Percentiles rank a stretch among this genome's conserved stretches.
phyloP scores from a whole-genome alignment of 2,329 filamentous ascomycete genomes.

The Fusarium sp. region DNA sequence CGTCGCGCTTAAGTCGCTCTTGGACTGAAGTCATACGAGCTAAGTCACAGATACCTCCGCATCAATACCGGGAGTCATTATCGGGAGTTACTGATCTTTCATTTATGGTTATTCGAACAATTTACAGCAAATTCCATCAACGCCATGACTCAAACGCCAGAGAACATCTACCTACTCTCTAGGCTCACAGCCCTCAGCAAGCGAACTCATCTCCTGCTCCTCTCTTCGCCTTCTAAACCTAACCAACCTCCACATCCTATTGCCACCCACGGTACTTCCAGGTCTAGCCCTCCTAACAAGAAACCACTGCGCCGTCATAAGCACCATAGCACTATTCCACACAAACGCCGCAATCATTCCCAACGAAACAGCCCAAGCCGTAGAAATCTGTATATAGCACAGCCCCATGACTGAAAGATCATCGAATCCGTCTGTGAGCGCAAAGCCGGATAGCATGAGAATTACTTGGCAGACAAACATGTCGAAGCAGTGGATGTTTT shows the following conservation, averaged over 20 bases:
- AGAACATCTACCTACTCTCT: not conserved
- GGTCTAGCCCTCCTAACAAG: slow-evolving; percentile 13
- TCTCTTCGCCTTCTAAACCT: not conserved
- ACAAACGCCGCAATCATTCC: slow-evolving; percentile 21
- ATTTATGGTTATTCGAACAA: not conserved
- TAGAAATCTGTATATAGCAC: slow-evolving; percentile 13
- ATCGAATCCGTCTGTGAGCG: slow-evolving; percentile 3
- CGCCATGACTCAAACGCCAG: not conserved
- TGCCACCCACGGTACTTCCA: not conserved
- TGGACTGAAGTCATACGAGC: not conserved
- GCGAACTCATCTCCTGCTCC: not conserved
- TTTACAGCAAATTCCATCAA: fast-evolving
- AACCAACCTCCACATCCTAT: slow-evolving; percentile 20
- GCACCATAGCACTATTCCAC: slow-evolving; percentile 20
- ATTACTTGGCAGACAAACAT: slow-evolving; percentile 25
- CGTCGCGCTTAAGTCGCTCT: fast-evolving
- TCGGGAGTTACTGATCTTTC: not conserved
- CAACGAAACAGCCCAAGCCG: slow-evolving; percentile 6
- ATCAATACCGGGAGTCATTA: no score
- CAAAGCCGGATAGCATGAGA: slow-evolving; percentile 16
- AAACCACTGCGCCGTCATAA: slow-evolving; percentile 24
- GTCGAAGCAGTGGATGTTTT: slow-evolving; percentile 14
- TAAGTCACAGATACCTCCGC: no score
- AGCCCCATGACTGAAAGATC: slow-evolving; percentile 8
- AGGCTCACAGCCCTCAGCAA: slow-evolving; percentile 3